These are phyloP conservation scores for Metarhizium album DNA, from an alignment of 2,329 filamentous ascomycete species.

Conservation along the genomic window DNA sequence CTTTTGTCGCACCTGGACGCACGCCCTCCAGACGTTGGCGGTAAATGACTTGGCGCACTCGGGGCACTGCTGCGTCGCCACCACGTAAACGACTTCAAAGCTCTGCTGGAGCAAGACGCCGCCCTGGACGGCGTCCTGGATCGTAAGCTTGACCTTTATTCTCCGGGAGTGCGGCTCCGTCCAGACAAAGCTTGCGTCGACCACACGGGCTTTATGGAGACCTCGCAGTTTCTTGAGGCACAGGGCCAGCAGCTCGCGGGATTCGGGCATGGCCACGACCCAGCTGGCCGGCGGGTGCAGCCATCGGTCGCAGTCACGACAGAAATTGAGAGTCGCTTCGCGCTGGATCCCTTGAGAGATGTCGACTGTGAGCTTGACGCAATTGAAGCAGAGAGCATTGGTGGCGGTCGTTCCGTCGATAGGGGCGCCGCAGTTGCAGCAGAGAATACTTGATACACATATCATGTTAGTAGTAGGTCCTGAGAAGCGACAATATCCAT, in stretches of 20 bases:
- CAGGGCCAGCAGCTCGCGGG: constrained; percentile 81
- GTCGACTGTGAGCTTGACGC: constrained; percentile 87
- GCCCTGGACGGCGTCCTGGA: constrained; percentile 60
- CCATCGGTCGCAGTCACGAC: constrained; percentile 91
- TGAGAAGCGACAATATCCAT: neutral
- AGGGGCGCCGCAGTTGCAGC: constrained; percentile 92
- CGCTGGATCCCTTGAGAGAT: constrained; percentile 85
- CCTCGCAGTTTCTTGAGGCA: constrained; percentile 83
- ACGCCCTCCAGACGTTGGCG: constrained; percentile 88
- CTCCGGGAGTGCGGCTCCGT: constrained; percentile 92
- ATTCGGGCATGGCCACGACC: constrained; percentile 77
- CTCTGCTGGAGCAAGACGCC: constrained; percentile 73
- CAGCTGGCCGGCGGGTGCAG: constrained; percentile 76
- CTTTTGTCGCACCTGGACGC: constrained; percentile 92
- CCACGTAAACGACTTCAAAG: constrained; percentile 88
- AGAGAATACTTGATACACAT: constrained; percentile 55
- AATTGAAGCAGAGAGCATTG: constrained; percentile 90
- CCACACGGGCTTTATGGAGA: constrained; percentile 81
- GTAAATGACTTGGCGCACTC: constrained; percentile 96
- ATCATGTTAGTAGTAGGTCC: neutral
- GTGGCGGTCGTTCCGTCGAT: constrained; percentile 84
- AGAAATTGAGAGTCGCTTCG: constrained; percentile 83
- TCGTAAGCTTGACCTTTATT: constrained; percentile 89
- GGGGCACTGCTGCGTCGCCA: constrained; percentile 85
- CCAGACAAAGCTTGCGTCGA: constrained; percentile 96